Percentiles rank a stretch among this genome's conserved stretches.
These are phyloP conservation scores for Vaccinium myrtillus DNA, from an alignment of 148 eudicot species.

Conservation along the genomic window DNA sequence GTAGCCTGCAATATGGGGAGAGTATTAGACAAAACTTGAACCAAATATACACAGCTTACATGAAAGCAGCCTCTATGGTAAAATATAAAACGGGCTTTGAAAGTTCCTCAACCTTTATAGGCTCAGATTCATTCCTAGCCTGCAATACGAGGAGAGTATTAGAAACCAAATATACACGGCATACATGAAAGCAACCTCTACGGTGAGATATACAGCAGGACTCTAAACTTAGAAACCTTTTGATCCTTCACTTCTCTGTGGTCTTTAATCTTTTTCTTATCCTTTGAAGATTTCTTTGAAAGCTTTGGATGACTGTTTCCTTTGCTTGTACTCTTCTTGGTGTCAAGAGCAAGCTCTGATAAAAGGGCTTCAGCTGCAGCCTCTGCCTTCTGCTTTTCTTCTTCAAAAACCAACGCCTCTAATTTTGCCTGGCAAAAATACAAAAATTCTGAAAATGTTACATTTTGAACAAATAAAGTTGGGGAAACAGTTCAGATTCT, in stretches of 20 bases:
- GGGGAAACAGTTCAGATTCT: not conserved
- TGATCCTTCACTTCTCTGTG: slow-evolving; percentile 48
- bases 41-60: no score
- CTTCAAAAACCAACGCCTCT: slow-evolving; percentile 69
- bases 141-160: slow-evolving; percentile 26
- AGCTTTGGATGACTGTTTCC: slow-evolving; percentile 42
- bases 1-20: slow-evolving; percentile 23
- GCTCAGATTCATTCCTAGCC: not conserved
- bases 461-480: not conserved
- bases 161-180: not conserved
- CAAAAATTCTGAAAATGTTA: not conserved
- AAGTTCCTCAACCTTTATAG: not conserved
- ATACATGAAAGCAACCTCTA: not conserved
- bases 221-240: slow-evolving; percentile 39
- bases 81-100: no score
- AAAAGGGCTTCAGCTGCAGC: slow-evolving; percentile 76
- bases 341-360: slow-evolving; percentile 74
- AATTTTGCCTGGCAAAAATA: slow-evolving; percentile 48
- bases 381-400: slow-evolving; percentile 78
- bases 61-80: no score
- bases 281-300: slow-evolving; percentile 53
- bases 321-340: slow-evolving; percentile 37
- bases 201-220: not conserved
- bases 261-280: slow-evolving; percentile 59
- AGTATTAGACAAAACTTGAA: no score